Base-by-base conservation (phyloP, 495 filamentous ascomycete species). In the Penicillium flavigenum region DNA sequence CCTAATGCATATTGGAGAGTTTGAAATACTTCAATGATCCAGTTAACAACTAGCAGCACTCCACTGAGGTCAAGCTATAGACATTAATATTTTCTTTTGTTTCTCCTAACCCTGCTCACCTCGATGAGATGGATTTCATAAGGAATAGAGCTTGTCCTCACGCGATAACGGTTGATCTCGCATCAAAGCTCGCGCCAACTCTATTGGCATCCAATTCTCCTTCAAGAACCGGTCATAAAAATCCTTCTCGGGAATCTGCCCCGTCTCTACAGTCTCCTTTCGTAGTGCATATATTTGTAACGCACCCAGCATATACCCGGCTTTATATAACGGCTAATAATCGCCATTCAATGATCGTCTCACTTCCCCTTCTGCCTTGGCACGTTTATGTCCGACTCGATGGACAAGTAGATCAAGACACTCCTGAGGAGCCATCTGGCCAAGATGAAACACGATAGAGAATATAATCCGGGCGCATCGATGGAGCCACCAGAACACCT, bases 351-450 rank as follows among this genome's bases (percentile, higher is more conserved):
- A 63, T 12, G 72, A 74, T 7, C 80, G 63, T n/a, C 80, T 68
- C 3, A 83, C 77, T 57, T 81, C 80, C 24, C 78, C 80, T 63
- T 83, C 78, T 6, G 80, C 80, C n/a, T 79, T 81, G 2, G 73
- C 71, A n/a, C 78, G 62, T 63, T 83, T 79, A 61, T 83, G 80
- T 17, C 80, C 80, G 1, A 80, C 79, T 29, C 60, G 29, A 24
- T 62, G 44, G 5, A 64, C 62, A 17, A 67, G 58, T 11, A 81
- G 54, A 49, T 82, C 77, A 31, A 83, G 72, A 56, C 79, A 83
- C 46, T 82, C 76, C 51, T 65, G 61, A 3, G 77, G 68, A 20
- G 61, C 66, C 62, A 81, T 68, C 44, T 70, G 50, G 19, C 77
- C 76, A 0, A 83, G 71, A 63, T 82, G 79, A 60, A 79, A 83